Evolutionary conservation across 1,284 basidiomycete species (phyloP).

Genomic region (Grifola frondosa): DNA sequence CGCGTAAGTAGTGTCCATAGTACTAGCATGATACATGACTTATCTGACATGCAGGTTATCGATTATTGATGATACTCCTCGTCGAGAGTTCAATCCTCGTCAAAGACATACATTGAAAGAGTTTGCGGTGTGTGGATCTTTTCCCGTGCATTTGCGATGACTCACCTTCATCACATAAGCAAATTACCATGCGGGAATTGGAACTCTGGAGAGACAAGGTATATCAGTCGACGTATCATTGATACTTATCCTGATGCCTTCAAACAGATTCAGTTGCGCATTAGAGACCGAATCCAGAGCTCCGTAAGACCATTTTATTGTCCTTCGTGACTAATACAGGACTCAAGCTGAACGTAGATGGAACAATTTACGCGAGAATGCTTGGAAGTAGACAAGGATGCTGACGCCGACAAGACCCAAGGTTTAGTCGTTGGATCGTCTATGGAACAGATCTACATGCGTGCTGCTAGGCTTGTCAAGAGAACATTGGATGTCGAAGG

Average conservation of each 20-base stretch:
- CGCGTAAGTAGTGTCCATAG: slow-evolving; percentile 51
- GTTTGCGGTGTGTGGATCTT: slow-evolving; percentile 63
- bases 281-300: slow-evolving; percentile 88
- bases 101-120: slow-evolving; percentile 92
- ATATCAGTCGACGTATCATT: slow-evolving; percentile 12
- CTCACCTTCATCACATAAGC: slow-evolving; percentile 41
- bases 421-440: slow-evolving; percentile 37
- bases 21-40: not conserved
- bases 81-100: slow-evolving; percentile 84
- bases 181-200: slow-evolving; percentile 94
- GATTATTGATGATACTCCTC: slow-evolving; percentile 83
- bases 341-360: slow-evolving; percentile 57
- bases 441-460: slow-evolving; percentile 87
- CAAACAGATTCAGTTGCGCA: slow-evolving; percentile 79
- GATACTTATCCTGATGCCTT: not conserved
- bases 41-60: slow-evolving; percentile 54
- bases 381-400: slow-evolving; percentile 82
- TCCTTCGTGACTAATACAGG: not conserved
- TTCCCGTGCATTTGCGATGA: not conserved
- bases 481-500: slow-evolving; percentile 91
- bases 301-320: slow-evolving; percentile 50
- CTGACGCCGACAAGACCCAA: slow-evolving; percentile 31
- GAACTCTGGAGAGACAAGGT: slow-evolving; percentile 94
- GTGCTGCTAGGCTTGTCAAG: slow-evolving; percentile 85
- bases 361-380: slow-evolving; percentile 95